Percentiles rank a stretch among this genome's conserved stretches.
Evolutionary conservation across 179 eudicot genomes (phyloP).

Genomic region (Pouteria campechiana): DNA sequence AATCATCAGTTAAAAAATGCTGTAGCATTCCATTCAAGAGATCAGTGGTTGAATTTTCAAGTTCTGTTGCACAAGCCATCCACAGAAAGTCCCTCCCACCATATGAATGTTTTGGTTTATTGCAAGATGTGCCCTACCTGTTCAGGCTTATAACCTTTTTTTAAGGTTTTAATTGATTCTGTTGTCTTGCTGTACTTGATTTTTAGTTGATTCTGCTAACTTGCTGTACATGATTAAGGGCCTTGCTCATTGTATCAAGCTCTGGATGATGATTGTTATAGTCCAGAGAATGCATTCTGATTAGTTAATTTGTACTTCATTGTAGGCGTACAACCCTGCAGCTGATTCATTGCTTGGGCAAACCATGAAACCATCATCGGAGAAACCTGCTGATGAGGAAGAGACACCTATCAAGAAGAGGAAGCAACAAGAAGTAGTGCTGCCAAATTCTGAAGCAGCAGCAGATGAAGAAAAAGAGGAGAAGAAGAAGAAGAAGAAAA

Average conservation of each 20-base stretch:
- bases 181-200: not conserved
- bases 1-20: too few relatives aligned
- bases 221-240: not conserved
- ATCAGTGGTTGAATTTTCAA: too few relatives aligned
- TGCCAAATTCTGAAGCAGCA: not conserved
- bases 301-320: not conserved
- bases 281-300: not conserved
- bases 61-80: too few relatives aligned
- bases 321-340: slow-evolving; percentile 76
- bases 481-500: slow-evolving; percentile 40
- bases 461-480: slow-evolving; percentile 28
- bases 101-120: too few relatives aligned
- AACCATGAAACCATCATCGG: slow-evolving; percentile 4
- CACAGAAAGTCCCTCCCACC: too few relatives aligned
- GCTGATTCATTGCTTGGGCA: slow-evolving; percentile 56
- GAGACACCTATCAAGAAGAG: slow-evolving; percentile 14
- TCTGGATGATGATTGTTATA: not conserved
- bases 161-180: too few relatives aligned
- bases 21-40: too few relatives aligned
- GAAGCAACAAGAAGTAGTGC: slow-evolving; percentile 6
- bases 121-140: too few relatives aligned
- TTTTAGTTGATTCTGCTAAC: not conserved
- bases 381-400: slow-evolving; percentile 15
- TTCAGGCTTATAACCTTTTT: too few relatives aligned
- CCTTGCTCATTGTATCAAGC: not conserved